A percentile compares a stretch with the other conserved stretches of the same genome.
Evolutionary conservation across 2,329 filamentous ascomycete species (phyloP).

Genomic region (Polychaeton citri): DNA sequence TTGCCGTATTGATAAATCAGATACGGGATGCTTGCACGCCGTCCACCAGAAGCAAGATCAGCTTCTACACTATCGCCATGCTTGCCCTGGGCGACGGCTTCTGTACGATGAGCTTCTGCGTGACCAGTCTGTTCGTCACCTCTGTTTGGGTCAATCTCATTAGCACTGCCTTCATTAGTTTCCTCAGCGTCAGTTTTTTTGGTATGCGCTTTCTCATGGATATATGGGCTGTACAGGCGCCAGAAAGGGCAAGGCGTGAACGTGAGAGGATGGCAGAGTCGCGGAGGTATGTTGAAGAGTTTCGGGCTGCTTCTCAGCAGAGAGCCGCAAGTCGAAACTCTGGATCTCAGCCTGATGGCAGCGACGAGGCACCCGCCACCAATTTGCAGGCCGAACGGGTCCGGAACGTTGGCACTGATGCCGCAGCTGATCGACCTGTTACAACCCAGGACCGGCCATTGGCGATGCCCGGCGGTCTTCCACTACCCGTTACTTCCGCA

Average conservation of each 20-base stretch:
- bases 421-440: constrained; percentile 12
- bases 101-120: constrained; percentile 38
- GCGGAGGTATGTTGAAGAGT: background rate
- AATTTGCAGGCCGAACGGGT: constrained; percentile 1
- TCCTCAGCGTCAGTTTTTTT: constrained; percentile 48
- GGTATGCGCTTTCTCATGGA: constrained; percentile 54
- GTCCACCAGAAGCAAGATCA: constrained; percentile 50
- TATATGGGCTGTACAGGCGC: constrained; percentile 51
- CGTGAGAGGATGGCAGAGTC: constrained; percentile 28
- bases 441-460: constrained; percentile 8
- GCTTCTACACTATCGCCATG: constrained; percentile 50
- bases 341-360: background rate
- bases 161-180: constrained; percentile 43
- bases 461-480: constrained; percentile 32
- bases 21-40: constrained; percentile 53
- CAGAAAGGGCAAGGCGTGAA: constrained; percentile 31
- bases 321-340: background rate
- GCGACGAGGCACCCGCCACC: constrained; percentile 1
- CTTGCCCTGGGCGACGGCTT: constrained; percentile 50
- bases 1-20: constrained; percentile 45
- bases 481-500: constrained; percentile 37
- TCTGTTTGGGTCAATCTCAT: constrained; percentile 43
- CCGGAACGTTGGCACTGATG: background rate
- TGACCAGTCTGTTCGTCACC: constrained; percentile 42
- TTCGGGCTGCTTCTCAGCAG: constrained; percentile 3